Base-by-base conservation (phyloP, 2,329 filamentous ascomycete genomes). In the Sporothrix euskadiensis region DNA sequence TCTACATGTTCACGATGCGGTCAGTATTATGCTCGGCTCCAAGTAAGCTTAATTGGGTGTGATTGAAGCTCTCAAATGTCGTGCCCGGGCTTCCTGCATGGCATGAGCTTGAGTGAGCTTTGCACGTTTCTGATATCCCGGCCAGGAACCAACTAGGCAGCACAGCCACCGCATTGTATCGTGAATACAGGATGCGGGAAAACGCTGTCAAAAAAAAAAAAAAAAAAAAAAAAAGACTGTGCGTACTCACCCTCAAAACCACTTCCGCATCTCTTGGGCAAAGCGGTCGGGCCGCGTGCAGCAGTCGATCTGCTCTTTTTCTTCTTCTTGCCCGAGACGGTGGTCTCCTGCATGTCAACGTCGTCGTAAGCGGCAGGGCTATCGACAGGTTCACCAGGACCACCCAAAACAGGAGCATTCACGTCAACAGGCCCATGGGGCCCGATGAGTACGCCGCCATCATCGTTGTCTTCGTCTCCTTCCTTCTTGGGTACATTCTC, bases 191-290 rank as follows among this genome's bases (percentile, higher is more conserved):
- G 59, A 10, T 10, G 7, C 41, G 16, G 7, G 16, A 63, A n/a
- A n/a, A 1, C 19, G 30, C 3, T 19, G 3, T n/a, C 22, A 12
- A 30, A 35, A 35, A 14, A 19, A 22, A 6, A 39, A 41, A 5
- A 2, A 4, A 9, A 32, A 4, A n/a, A 47, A 19, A 14, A 4
- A 4, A 10, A 68, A 8, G 41, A 5, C 26, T 16, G 32, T 12
- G 26, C 26, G 41, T 9, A 47, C 63, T 22, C 41, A 79, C 89
- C 88, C 81, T 94, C 92, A 74, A 94, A 94, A 0, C 92, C 92
- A 6, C 88, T 91, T 7, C 85, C 85, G 3, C 84, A 81, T 59
- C 81, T 82, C 76, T 83, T 85, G 68, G 81, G 79, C 66, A 82
- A 78, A n/a, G 81, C 82, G 0, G 82, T 83, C 26, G 82, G 81